A percentile compares a stretch with the other conserved stretches of the same genome.
Evolutionary conservation across 2,329 filamentous ascomycete genomes (phyloP).

Genomic region (Neonectria sp.): DNA sequence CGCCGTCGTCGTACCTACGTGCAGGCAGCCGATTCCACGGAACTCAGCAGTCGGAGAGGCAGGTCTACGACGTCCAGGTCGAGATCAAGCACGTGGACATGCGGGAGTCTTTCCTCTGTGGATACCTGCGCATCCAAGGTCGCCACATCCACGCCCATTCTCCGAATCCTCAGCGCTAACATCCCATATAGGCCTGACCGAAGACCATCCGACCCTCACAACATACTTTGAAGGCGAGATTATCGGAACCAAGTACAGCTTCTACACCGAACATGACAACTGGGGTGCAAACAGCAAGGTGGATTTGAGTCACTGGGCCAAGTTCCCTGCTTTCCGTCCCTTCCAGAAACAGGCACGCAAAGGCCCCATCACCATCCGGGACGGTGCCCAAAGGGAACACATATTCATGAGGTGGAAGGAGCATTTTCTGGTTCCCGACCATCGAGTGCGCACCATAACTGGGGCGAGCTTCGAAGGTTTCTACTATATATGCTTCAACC

Average conservation of each 20-base stretch:
- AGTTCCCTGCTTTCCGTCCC: conserved; percentile 89
- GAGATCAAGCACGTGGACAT: conserved; percentile 98
- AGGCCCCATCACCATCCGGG: conserved; percentile 71
- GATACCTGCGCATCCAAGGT: conserved; percentile 97
- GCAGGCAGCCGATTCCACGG: conserved; percentile 91
- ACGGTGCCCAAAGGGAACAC: conserved; percentile 85
- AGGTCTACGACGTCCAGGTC: conserved; percentile 95
- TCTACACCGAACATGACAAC: conserved; percentile 87
- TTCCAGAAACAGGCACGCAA: conserved; percentile 73
- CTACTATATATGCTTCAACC: conserved; percentile 99
- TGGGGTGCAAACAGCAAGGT: conserved; percentile 96
- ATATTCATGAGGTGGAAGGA: conserved; percentile 99
- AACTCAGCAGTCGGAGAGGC: conserved; percentile 92
- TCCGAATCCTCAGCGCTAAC: conserved; percentile 32
- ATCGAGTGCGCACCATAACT: conserved; percentile 89
- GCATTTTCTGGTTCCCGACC: conserved; percentile 96
- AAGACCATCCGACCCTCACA: conserved; percentile 96
- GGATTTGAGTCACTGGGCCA: conserved; percentile 92
- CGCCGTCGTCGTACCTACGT: conserved; percentile 89
- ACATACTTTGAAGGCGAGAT: conserved; percentile 99
- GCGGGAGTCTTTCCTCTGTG: conserved; percentile 93
- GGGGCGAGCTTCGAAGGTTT: conserved; percentile 98
- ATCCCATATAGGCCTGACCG: conserved; percentile 79
- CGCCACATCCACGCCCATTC: conserved; percentile 16
- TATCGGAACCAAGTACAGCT: conserved; percentile 95